A percentile compares a stretch with the other conserved stretches of the same genome.
These are phyloP conservation scores for Przewalskia tangutica DNA, from an alignment of 257 asterid species.

Conservation along the genomic window DNA sequence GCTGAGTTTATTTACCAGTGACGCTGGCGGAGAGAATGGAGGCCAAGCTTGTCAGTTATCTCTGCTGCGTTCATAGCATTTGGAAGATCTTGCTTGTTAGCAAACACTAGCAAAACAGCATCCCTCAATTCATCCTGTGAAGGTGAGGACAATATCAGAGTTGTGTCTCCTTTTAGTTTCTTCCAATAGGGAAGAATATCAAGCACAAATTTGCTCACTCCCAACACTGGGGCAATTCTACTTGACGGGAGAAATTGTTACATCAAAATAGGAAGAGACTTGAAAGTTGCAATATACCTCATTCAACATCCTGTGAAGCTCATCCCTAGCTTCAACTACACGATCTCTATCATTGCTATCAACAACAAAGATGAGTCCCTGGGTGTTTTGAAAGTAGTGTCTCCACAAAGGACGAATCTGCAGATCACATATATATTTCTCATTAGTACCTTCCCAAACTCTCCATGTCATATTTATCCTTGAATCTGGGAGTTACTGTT, in stretches of 20 bases:
- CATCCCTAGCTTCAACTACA: not conserved
- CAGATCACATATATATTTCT: not conserved
- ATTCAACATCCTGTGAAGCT: conserved; percentile 2
- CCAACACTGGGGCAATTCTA: not conserved
- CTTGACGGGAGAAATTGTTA: not conserved
- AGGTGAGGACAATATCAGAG: not conserved
- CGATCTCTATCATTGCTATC: not conserved
- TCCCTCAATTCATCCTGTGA: conserved; percentile 7
- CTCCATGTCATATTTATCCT: not conserved
- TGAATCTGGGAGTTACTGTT: not conserved
- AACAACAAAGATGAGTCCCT: not conserved
- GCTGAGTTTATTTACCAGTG: not conserved
- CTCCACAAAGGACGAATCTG: conserved; percentile 2
- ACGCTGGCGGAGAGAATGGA: conserved; percentile 7
- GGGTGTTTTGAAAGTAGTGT: not conserved
- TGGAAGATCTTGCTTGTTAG: conserved; percentile 2
- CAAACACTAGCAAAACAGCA: conserved; percentile 3
- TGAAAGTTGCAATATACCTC: not conserved
- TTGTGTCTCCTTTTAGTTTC: not conserved
- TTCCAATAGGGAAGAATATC: not conserved
- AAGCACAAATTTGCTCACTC: not conserved
- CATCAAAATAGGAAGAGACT: not conserved
- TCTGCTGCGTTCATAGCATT: not conserved
- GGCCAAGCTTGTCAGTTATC: conserved; percentile 5
- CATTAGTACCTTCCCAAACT: not conserved